Evolutionary conservation across 108 stramenopile species (phyloP).

Genomic region (Pseudonitzschia delicatissima): DNA sequence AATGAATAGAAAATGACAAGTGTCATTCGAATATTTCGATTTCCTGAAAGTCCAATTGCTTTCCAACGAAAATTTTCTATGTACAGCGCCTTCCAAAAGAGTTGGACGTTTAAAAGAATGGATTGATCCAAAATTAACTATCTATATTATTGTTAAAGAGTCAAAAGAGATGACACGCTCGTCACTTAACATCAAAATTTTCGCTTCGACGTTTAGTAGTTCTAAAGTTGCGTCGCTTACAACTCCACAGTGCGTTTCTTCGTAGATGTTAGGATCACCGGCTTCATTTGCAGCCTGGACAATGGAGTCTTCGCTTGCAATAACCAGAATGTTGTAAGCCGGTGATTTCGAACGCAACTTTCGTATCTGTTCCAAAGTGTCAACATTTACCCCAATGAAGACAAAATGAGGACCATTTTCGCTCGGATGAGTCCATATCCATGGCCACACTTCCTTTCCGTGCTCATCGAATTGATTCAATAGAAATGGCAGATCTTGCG

Average conservation of each 20-base stretch:
- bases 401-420: slow-evolving; percentile 18
- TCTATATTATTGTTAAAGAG: slow-evolving; percentile 3
- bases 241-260: slow-evolving; percentile 9
- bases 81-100: too few species aligned
- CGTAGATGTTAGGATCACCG: background rate
- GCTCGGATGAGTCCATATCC: slow-evolving; percentile 21
- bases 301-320: slow-evolving; percentile 2
- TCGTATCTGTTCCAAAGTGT: slow-evolving; percentile 3
- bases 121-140: background rate
- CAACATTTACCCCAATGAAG: slow-evolving; percentile 1
- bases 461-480: slow-evolving; percentile 14
- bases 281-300: background rate
- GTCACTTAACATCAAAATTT: slow-evolving; percentile 15
- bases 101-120: too few species aligned
- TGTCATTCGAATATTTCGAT: too few species aligned
- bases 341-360: background rate
- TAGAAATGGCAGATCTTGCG: slow-evolving; percentile 6
- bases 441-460: slow-evolving; percentile 20
- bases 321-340: slow-evolving; percentile 6
- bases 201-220: slow-evolving; percentile 8
- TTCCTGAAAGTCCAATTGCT: too few species aligned
- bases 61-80: too few species aligned
- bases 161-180: slow-evolving; percentile 21
- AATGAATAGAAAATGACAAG: too few species aligned
- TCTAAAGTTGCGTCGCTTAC: slow-evolving; percentile 6